Evolutionary conservation across 805 yeast genomes (phyloP).

Genomic region (Yarrowia sp.): DNA sequence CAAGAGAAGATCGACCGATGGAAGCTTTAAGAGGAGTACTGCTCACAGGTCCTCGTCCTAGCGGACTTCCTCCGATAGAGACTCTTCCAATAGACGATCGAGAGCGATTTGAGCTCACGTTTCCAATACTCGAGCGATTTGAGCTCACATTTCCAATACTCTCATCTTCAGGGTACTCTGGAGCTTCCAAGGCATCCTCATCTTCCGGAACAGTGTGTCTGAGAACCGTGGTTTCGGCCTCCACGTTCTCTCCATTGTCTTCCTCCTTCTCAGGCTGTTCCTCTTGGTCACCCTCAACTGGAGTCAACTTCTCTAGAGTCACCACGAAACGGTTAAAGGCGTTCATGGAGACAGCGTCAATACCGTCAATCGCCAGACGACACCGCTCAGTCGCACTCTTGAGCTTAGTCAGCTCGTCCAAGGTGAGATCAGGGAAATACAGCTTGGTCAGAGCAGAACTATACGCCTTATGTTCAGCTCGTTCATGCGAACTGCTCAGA

Average conservation of each 20-base stretch:
- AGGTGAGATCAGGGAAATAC: constrained; percentile 12
- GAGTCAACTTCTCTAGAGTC: neutral
- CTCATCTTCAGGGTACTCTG: constrained; percentile 27
- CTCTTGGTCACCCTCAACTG: neutral
- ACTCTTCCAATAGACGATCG: neutral
- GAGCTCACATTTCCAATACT: neutral
- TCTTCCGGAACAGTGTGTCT: constrained; percentile 22
- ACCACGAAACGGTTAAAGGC: constrained; percentile 6
- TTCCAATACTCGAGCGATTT: neutral
- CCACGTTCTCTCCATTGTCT: neutral
- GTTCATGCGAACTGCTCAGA: neutral
- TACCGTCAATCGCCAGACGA: neutral
- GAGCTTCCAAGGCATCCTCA: constrained; percentile 14
- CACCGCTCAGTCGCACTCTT: neutral
- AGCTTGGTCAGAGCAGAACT: constrained; percentile 1
- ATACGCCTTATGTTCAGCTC: constrained; percentile 13
- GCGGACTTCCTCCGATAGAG: neutral
- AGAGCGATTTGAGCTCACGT: neutral
- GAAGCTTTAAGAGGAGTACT: neutral
- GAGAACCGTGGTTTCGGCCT: neutral
- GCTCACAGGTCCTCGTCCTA: neutral
- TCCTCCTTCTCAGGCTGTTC: neutral
- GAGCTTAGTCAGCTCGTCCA: constrained; percentile 15
- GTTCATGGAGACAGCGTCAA: neutral
- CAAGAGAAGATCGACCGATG: neutral